phyloP scores from a whole-genome alignment of 2,329 filamentous ascomycete genomes.

The Parasarocladium wereldwijsianum region DNA sequence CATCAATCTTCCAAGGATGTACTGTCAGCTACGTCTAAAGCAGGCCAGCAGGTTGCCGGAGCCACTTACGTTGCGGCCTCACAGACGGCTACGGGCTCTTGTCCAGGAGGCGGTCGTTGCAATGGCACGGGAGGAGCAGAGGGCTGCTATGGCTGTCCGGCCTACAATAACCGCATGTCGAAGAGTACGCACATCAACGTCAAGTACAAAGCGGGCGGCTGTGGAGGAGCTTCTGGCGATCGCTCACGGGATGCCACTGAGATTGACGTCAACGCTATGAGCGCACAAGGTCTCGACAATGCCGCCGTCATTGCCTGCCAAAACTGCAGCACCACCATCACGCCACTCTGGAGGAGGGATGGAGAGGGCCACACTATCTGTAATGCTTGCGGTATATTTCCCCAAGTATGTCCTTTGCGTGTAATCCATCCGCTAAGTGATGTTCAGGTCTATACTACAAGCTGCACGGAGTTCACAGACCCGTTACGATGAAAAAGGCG shows the following conservation, averaged over 20 bases:
- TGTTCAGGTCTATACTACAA: conserved; percentile 79
- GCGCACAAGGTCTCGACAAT: conserved; percentile 16
- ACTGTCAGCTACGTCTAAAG: conserved; percentile 16
- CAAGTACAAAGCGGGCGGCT: conserved; percentile 29
- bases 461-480: conserved; percentile 82
- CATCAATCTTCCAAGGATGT: conserved; percentile 23
- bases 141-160: conserved; percentile 88
- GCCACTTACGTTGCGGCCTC: conserved; percentile 68
- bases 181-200: conserved; percentile 65
- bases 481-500: conserved; percentile 97
- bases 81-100: conserved; percentile 67
- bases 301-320: conserved; percentile 71
- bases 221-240: conserved; percentile 11
- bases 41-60: conserved; percentile 24
- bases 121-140: conserved; percentile 94
- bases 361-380: conserved; percentile 94
- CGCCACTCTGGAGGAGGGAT: conserved; percentile 87
- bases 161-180: conserved; percentile 91
- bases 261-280: conserved; percentile 25
- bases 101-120: conserved; percentile 85
- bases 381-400: conserved; percentile 93
- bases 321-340: conserved; percentile 94
- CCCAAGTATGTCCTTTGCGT: no score
- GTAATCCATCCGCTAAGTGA: conserved; percentile 6
- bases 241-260: neutral